Evolutionary conservation across 108 stramenopile genomes (phyloP), one percentile per base, ranked within the genome.

Genomic region (Nitzschia sp.): DNA sequence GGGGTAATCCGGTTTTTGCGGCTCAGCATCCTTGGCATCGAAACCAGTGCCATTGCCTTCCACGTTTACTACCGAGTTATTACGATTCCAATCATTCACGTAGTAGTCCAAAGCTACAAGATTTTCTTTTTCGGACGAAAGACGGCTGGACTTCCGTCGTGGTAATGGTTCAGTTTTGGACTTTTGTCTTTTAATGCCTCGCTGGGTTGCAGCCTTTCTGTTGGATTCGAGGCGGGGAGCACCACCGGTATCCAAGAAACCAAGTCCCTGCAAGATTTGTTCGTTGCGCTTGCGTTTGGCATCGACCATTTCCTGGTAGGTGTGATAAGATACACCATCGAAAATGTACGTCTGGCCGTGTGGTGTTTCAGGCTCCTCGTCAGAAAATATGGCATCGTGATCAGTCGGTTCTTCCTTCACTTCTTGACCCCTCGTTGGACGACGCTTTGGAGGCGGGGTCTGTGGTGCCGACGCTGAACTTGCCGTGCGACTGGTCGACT

Each of bases 221-320:
- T 16, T 36, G 15, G 6, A 19, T 38, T 25, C 22, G 21, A 26
- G 4, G 48, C 17, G 22, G 26, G 9, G 11, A 29, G 19, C 3
- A 25, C 69, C 29, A 25, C 48, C 50, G 15, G 32, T 63, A 36
- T 76, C 77, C 38, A 82, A 55, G 2, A 94, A 76, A n/a, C 92
- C 92, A 1, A 80, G 75, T 1, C 54, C 65, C 0, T 38, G 27
- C 15, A 94, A 66, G 23, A 80, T 46, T 45, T 82, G 48, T 53
- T 78, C 69, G 47, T 94, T 94, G 45, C 89, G 73, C 62, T 79
- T 54, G 13, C 92, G 86, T 67, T 94, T 94, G 47, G 92, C 92
- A 47, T 83, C 32, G 35, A 93, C 92, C 84, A 89, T 84, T 26
- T 89, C 89, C 63, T 84, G 80, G 57, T 93, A 93, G 29, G 76